Evolutionary conservation across 176 grass and related monocot genomes (phyloP).

Genomic region (Juncus effusus): DNA sequence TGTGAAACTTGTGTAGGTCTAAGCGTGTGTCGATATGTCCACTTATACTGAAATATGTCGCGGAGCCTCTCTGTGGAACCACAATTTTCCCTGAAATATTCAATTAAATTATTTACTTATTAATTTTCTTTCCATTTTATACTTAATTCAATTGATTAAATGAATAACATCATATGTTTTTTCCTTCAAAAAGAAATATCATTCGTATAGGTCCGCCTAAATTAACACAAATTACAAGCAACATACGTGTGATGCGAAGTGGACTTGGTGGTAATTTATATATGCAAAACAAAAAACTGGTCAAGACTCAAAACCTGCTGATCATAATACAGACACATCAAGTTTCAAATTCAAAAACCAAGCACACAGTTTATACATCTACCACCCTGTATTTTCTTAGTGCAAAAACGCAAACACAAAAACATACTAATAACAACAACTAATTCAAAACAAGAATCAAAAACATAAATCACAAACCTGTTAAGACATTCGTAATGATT

Average conservation of each 20-base stretch:
- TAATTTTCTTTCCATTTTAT: neutral
- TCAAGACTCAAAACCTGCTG: neutral
- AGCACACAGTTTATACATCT: neutral
- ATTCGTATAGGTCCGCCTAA: too few relatives aligned
- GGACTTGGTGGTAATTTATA: too few relatives aligned
- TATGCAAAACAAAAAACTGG: neutral
- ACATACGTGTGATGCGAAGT: too few relatives aligned
- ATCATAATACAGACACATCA: neutral
- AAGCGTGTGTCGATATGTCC: slow-evolving; percentile 33
- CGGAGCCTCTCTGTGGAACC: slow-evolving; percentile 33
- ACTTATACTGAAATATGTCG: slow-evolving; percentile 29
- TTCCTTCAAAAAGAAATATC: too few relatives aligned
- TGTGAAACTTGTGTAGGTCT: slow-evolving; percentile 29
- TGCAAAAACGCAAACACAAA: neutral
- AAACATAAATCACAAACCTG: slow-evolving; percentile 8
- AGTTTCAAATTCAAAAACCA: too few relatives aligned
- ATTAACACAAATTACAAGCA: too few relatives aligned
- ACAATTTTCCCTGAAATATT: slow-evolving; percentile 29
- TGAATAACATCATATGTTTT: too few relatives aligned
- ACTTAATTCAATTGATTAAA: too few relatives aligned
- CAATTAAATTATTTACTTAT: neutral
- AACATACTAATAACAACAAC: too few relatives aligned
- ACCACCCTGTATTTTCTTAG: neutral
- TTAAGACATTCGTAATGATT: slow-evolving; percentile 26
- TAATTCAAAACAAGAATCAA: too few relatives aligned